Percentiles rank a stretch among this genome's conserved stretches.
These are phyloP conservation scores for Leccinum imitatum DNA, from an alignment of 768 basidiomycete species.

Conservation along the genomic window DNA sequence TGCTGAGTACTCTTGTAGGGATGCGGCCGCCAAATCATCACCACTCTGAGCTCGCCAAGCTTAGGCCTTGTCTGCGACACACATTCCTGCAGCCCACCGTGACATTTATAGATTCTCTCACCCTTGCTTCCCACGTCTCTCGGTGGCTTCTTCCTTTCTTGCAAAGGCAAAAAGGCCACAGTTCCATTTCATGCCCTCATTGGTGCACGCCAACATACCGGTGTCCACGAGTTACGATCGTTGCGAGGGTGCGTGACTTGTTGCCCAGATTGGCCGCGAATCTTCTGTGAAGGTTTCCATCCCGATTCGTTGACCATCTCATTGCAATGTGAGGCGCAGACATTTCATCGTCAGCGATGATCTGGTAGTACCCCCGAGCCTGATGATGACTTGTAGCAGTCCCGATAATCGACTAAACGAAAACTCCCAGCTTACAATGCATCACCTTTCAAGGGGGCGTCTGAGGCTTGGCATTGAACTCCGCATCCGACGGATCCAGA, in stretches of 20 bases:
- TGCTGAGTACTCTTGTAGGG: not conserved
- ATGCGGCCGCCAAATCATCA: not conserved
- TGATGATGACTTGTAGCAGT: conserved; percentile 6
- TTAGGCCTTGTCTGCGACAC: not conserved
- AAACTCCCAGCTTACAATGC: conserved; percentile 5
- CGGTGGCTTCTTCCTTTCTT: not conserved
- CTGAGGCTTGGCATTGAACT: not conserved
- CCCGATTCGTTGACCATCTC: not conserved
- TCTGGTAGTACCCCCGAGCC: not conserved
- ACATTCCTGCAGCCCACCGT: not conserved
- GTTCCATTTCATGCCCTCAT: not conserved
- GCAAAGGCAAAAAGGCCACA: not conserved
- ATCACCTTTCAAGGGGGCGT: conserved; percentile 8
- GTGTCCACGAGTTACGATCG: not conserved
- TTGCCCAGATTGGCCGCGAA: not conserved
- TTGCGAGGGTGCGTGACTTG: not conserved
- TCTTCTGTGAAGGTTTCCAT: not conserved
- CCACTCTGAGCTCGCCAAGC: not conserved
- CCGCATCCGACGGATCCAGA: conserved; percentile 12
- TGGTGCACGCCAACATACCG: not conserved
- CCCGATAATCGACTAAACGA: conserved; percentile 12
- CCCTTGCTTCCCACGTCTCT: not conserved
- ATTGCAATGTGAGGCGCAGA: not conserved
- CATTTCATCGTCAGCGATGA: not conserved
- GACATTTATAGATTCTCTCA: not conserved